Percentiles rank a stretch among this genome's conserved stretches.
These are phyloP conservation scores for Hapsidospora chrysogenum DNA, from an alignment of 495 filamentous ascomycete species.

Conservation along the genomic window DNA sequence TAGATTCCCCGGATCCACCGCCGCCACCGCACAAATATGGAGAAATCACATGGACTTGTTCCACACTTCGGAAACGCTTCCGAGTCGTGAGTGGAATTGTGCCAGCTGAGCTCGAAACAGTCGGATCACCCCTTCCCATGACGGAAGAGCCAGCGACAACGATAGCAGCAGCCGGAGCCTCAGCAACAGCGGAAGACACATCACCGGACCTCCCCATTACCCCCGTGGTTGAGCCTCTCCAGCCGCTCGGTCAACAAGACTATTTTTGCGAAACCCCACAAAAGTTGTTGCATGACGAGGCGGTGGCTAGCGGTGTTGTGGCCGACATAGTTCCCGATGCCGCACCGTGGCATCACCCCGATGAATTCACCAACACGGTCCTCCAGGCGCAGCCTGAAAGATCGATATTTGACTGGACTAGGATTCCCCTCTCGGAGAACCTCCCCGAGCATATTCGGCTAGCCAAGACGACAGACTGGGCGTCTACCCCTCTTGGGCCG, in stretches of 20 bases:
- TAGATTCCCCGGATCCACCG: conserved; percentile 26
- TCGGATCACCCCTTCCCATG: conserved; percentile 16
- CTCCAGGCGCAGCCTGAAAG: conserved; percentile 9
- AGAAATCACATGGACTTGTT: conserved; percentile 45
- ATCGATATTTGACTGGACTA: conserved; percentile 52
- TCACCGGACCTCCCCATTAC: conserved; percentile 4
- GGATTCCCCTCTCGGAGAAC: conserved; percentile 35
- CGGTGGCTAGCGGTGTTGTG: conserved; percentile 2
- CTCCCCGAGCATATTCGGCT: conserved; percentile 49
- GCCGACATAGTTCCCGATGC: neutral
- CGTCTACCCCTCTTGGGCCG: conserved; percentile 38
- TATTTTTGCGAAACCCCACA: conserved; percentile 16
- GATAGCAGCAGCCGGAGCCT: too few species aligned
- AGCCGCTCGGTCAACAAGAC: conserved; percentile 27
- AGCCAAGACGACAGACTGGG: conserved; percentile 43
- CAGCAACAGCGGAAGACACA: conserved; percentile 1
- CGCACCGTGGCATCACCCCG: conserved; percentile 5
- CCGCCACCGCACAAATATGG: conserved; percentile 34
- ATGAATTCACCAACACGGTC: conserved; percentile 11
- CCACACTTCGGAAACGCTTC: conserved; percentile 42
- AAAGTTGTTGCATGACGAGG: conserved; percentile 15
- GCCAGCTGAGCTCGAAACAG: conserved; percentile 9
- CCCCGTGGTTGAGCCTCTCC: conserved; percentile 4
- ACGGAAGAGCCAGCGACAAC: conserved; percentile 9
- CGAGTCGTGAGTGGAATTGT: conserved; percentile 39